Evolutionary conservation across 2,329 filamentous ascomycete genomes (phyloP), one percentile per base, ranked within the genome.

Genomic region (Ceratocystis lukuohia): DNA sequence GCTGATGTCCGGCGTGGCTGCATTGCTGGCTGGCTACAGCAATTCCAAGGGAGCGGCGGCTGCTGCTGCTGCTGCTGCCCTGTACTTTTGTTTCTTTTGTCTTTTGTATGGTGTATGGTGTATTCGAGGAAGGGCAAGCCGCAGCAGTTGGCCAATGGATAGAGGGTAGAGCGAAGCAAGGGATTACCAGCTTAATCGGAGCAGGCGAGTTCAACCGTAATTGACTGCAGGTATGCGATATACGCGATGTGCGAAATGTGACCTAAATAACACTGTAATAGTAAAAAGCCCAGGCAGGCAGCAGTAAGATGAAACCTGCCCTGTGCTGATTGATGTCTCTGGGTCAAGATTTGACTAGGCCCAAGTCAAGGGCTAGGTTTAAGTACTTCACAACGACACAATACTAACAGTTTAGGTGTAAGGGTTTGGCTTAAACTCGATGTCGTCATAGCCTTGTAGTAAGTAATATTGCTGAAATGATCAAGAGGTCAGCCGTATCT

Each of bases 1-100:
- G 76, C 77, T 66, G 77, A 71, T 41, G 82, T 77, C 50, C 64
- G 64, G 63, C 57, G 59, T 62, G 57, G 64, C 50, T 65, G 64
- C 66, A 79, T 79, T 64, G 15, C 46, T 50, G 37, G 37, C 8
- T 48, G 41, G 37, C 61, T 62, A 59, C 73, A 28, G 79, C 71
- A 65, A 72, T 69, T 50, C 50, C 15, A 65, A 17, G 30, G 69
- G 61, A 57, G 70, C 67, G 41, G 71, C 69, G 41, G 57, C 57
- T 12, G 65, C 22, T 25, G 22, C 22, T 22, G 22, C 22, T 25
- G 22, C 61, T 12, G 66, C 67, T 66, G 61, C 20, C 68, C 59
- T 48, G 46, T 22, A 48, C 46, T n/a, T 25, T 25, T 25, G 22
- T 22, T 53, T 48, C 46, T n/a, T n/a, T 15, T 45, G 37, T 25